phyloP scores from a whole-genome alignment of 208 protist genomes.

The Trypanosoma boissoni region DNA sequence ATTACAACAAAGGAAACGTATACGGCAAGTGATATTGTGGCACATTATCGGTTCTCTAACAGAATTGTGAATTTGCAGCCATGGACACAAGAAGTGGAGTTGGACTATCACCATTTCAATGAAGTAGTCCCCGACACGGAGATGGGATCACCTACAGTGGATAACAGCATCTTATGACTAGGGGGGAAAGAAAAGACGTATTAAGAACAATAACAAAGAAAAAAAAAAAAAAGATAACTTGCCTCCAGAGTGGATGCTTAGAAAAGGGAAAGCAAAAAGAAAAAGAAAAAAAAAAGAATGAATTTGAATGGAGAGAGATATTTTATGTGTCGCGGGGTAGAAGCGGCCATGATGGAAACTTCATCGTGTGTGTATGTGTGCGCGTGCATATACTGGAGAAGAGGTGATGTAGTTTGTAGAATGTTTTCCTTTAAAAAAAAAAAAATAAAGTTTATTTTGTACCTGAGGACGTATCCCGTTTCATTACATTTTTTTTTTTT shows the following conservation, averaged over 20 bases:
- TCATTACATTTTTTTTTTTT: slow-evolving; percentile 1
- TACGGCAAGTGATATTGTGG: slow-evolving; percentile 58
- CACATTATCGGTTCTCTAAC: slow-evolving; percentile 75
- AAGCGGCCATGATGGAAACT: too few species aligned
- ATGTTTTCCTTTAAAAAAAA: too few species aligned
- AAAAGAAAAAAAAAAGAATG: slow-evolving; percentile 2
- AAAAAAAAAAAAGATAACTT: not conserved
- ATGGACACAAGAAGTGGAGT: slow-evolving; percentile 43
- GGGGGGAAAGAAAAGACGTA: not conserved
- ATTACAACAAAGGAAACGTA: slow-evolving; percentile 79
- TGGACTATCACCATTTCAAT: slow-evolving; percentile 89
- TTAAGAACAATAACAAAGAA: not conserved
- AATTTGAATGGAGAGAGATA: too few species aligned
- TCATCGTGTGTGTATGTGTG: too few species aligned
- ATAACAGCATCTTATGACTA: slow-evolving; percentile 29
- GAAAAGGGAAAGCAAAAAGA: slow-evolving; percentile 7
- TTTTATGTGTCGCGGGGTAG: too few species aligned
- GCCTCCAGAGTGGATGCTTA: not conserved
- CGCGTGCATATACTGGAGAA: too few species aligned
- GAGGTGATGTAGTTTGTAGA: too few species aligned
- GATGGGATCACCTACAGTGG: slow-evolving; percentile 54
- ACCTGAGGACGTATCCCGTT: too few species aligned
- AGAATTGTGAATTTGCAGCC: slow-evolving; percentile 64
- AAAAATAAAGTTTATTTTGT: too few species aligned
- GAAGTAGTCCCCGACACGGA: slow-evolving; percentile 51